Evolutionary conservation across 495 filamentous ascomycete genomes (phyloP), one percentile per base, ranked within the genome.

Genomic region (Hyaloscypha bicolor): DNA sequence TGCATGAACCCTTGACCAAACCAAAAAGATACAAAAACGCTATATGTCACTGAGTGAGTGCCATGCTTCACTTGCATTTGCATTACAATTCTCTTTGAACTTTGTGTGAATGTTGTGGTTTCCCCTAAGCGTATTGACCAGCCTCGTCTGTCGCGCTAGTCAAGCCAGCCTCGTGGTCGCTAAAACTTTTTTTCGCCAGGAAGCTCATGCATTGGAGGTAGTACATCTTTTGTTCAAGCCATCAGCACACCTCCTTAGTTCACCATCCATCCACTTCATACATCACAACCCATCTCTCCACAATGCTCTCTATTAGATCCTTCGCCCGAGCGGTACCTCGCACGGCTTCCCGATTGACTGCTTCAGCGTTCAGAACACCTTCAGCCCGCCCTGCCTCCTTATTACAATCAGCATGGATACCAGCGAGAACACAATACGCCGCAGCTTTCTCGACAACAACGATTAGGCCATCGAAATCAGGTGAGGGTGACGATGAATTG

Each of bases 301-400:
- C 73, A 73, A 95, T 94, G 92, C 78, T 93, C 76, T 93, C 91
- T 60, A 80, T 95, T 55, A 87, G 92, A 76, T 80, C 85, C 65
- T 75, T 91, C 62, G 82, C 88, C 71, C 91, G 91, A 74, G 85
- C 91, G 22, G 85, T 89, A 71, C 91, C 92, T 70, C 86, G 91
- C 71, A 81, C 86, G 51, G 70, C 90, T 52, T 81, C 86, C 58
- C 88, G 91, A 73, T 80, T 88, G 39, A 75, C 83, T 68, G 79
- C 85, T 66, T 78, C 79, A 60, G 77, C 87, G 35, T 74, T 81
- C 66, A 74, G 85, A 72, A 82, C 85, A 72, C 84, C 85, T 62
- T 78, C 72, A 53, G 73, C 76, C 63, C 60, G 70, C 25, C 67
- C 72, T 58, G 66, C 74, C 57, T 75, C 76, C 69, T 71, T 82